phyloP scores from a whole-genome alignment of 148 eudicot species.

The Gaultheria prostrata region DNA sequence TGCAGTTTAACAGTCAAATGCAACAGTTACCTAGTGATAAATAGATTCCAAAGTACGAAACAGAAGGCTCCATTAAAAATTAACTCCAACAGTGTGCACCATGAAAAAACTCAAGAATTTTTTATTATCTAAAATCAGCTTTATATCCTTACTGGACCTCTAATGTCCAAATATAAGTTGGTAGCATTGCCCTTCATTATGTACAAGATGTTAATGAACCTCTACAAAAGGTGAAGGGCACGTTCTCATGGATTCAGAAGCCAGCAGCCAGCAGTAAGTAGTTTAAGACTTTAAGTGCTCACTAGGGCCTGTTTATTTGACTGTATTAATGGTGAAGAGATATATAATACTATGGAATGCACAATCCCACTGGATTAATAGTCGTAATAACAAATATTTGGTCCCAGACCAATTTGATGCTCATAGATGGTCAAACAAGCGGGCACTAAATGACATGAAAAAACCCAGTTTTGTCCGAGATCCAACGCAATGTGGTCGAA shows the following conservation, averaged over 20 bases:
- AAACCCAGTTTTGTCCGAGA: neutral
- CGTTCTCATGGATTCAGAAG: neutral
- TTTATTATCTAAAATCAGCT: neutral
- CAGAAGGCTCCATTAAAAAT: too few species aligned
- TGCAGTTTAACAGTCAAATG: neutral
- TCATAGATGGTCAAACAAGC: too few species aligned
- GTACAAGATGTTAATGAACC: neutral
- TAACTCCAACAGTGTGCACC: neutral
- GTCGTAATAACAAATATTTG: too few species aligned
- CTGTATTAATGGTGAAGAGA: neutral
- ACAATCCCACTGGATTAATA: neutral
- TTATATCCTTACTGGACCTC: neutral
- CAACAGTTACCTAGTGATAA: neutral
- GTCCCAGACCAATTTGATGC: neutral
- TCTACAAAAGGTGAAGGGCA: neutral
- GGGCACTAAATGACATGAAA: neutral
- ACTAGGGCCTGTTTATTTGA: neutral
- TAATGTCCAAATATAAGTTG: neutral
- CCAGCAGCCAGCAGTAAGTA: neutral
- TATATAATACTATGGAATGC: neutral
- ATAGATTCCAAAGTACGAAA: neutral
- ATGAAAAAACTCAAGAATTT: neutral
- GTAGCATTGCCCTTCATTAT: neutral
- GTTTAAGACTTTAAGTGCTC: neutral
- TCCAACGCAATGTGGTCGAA: neutral